Conservation (phyloP, 2,329 filamentous ascomycete genomes). For the Nothopassalora personata region DNA sequence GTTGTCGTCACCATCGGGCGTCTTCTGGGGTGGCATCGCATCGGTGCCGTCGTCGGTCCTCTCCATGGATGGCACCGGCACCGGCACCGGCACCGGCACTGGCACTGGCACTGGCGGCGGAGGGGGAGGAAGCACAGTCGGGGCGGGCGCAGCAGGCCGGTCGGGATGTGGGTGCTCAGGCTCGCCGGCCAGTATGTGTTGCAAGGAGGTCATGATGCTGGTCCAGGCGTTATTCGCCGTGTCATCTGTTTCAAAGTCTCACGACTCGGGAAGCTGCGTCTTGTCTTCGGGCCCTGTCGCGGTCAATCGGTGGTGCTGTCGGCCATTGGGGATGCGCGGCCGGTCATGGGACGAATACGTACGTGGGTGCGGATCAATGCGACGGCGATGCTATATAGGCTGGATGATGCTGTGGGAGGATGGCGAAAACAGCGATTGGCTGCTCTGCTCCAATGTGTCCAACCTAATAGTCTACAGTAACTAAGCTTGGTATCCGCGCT, state of each 20-base stretch:
- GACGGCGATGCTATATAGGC: too few relatives aligned
- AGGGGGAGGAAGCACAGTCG: conserved; percentile 8
- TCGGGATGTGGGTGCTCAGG: neutral
- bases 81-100: neutral
- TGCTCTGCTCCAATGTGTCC: too few relatives aligned
- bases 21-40: conserved; percentile 20
- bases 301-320: neutral
- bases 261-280: neutral
- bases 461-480: too few relatives aligned
- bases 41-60: neutral
- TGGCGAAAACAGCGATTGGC: too few relatives aligned
- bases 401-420: too few relatives aligned
- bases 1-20: conserved; percentile 15
- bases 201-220: conserved; percentile 5
- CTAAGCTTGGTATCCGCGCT: too few relatives aligned
- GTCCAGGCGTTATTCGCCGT: too few relatives aligned
- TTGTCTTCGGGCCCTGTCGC: neutral
- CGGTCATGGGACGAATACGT: neutral
- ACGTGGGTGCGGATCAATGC: too few relatives aligned
- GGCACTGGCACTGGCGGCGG: conserved; percentile 7
- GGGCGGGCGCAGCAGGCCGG: neutral
- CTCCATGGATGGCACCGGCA: neutral
- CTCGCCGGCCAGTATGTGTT: conserved; percentile 2
- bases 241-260: conserved; percentile 2
- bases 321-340: neutral